A percentile compares a stretch with the other conserved stretches of the same genome.
Evolutionary conservation across 805 yeast genomes (phyloP).

Genomic region (Suhomyces sp.): DNA sequence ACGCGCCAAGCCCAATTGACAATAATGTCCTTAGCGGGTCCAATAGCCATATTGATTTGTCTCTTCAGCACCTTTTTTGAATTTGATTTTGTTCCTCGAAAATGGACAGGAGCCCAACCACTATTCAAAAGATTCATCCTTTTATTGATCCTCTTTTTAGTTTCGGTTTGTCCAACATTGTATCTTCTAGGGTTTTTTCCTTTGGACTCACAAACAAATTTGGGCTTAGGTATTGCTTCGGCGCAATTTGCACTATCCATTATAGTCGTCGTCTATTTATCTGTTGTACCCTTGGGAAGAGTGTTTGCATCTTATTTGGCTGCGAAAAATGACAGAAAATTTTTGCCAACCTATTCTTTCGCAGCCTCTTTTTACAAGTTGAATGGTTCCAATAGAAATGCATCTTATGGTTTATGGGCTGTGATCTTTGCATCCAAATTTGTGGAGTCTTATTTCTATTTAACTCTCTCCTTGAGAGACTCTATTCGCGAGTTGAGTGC

Average conservation of each 20-base stretch:
- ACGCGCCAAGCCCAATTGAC: conserved; percentile 52
- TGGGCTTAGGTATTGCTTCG: conserved; percentile 46
- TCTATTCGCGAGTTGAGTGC: conserved; percentile 67
- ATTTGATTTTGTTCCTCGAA: conserved; percentile 62
- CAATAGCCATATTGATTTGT: conserved; percentile 53
- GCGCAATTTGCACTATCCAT: conserved; percentile 58
- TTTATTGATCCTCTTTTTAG: conserved; percentile 38
- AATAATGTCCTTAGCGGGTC: conserved; percentile 66
- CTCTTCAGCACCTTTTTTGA: conserved; percentile 58
- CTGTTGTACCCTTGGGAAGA: conserved; percentile 60
- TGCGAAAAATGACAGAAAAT: conserved; percentile 32
- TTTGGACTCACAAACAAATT: conserved; percentile 25
- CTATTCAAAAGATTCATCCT: conserved; percentile 46
- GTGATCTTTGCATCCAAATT: conserved; percentile 67
- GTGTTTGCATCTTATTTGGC: conserved; percentile 43
- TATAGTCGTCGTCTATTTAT: conserved; percentile 51
- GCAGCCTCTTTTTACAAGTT: conserved; percentile 58
- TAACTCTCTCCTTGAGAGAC: conserved; percentile 68
- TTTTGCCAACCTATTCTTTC: conserved; percentile 53
- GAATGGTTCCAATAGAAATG: conserved; percentile 50
- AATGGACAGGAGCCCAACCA: conserved; percentile 70
- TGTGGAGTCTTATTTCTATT: conserved; percentile 73
- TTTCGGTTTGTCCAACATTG: conserved; percentile 50
- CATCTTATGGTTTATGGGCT: conserved; percentile 70
- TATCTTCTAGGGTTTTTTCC: conserved; percentile 46